phyloP scores from a whole-genome alignment of 371 early-diverging fungal species.

The Polyrhizophydium stewartii region DNA sequence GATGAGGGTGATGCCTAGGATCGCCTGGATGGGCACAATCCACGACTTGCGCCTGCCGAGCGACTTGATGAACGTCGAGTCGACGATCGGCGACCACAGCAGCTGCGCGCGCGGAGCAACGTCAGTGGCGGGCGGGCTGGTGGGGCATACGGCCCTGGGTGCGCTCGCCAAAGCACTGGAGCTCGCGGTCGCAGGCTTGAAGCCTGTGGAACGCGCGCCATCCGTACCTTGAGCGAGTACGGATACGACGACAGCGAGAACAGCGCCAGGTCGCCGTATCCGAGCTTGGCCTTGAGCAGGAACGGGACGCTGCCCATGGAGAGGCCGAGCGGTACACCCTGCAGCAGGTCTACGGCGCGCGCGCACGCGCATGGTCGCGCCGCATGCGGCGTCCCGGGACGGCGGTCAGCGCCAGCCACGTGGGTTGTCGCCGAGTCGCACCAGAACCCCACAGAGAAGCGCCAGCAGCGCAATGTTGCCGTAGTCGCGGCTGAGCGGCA shows the following conservation, averaged over 20 bases:
- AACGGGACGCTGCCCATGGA: conserved; percentile 91
- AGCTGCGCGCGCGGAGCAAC: too few species aligned
- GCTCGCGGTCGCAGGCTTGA: neutral
- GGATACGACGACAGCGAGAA: conserved; percentile 94
- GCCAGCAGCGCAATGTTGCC: conserved; percentile 65
- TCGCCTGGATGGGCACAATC: conserved; percentile 95
- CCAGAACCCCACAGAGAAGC: conserved; percentile 54
- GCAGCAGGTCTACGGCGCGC: conserved; percentile 61
- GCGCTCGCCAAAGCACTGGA: neutral
- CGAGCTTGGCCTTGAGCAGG: conserved; percentile 83
- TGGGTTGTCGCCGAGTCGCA: neutral
- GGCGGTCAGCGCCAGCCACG: neutral
- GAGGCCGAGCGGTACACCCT: conserved; percentile 92
- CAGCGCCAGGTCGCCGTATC: conserved; percentile 86
- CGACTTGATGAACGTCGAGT: conserved; percentile 71
- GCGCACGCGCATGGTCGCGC: neutral
- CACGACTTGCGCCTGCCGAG: conserved; percentile 93
- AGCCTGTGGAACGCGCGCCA: neutral
- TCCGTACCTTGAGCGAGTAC: conserved; percentile 58
- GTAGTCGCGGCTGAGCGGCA: too few species aligned
- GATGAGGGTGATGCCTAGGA: conserved; percentile 70
- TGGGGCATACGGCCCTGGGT: neutral
- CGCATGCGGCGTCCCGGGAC: too few species aligned
- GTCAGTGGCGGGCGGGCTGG: neutral
- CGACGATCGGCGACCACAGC: conserved; percentile 96